These are phyloP conservation scores for Tetrapisispora fleetii DNA, from an alignment of 805 yeast species.

Conservation along the genomic window DNA sequence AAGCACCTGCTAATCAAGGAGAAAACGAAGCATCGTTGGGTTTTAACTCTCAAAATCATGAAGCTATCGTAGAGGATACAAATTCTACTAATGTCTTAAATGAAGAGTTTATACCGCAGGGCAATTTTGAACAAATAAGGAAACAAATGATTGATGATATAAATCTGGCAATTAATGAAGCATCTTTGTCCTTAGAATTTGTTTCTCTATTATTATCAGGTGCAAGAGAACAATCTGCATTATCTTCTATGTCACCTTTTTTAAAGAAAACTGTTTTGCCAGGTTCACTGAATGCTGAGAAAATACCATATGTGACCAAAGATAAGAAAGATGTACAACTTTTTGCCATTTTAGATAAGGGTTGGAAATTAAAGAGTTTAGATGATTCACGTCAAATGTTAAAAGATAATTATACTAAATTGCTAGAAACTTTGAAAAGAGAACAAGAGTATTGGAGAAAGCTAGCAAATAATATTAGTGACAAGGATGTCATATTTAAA, in stretches of 20 bases:
- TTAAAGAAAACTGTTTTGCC: conserved; percentile 62
- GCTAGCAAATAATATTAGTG: conserved; percentile 21
- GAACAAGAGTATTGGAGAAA: conserved; percentile 56
- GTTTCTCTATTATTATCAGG: conserved; percentile 74
- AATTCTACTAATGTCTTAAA: background rate
- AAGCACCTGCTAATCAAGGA: background rate
- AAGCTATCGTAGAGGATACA: background rate
- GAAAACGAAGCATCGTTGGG: background rate
- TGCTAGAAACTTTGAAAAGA: conserved; percentile 44
- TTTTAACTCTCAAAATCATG: background rate
- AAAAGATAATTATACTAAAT: conserved; percentile 38
- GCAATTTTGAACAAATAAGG: conserved; percentile 40
- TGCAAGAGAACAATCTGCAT: conserved; percentile 75
- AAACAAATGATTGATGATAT: conserved; percentile 43
- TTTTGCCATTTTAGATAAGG: conserved; percentile 32
- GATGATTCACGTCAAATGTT: conserved; percentile 45
- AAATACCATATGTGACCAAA: conserved; percentile 16
- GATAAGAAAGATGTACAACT: conserved; percentile 18
- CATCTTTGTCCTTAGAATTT: conserved; percentile 79
- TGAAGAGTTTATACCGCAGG: conserved; percentile 18
- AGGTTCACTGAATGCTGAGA: conserved; percentile 54
- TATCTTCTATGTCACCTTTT: conserved; percentile 81
- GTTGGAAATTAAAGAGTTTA: conserved; percentile 78
- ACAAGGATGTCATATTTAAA: conserved; percentile 41
- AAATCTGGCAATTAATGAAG: conserved; percentile 71